Percentiles rank a stretch among this genome's conserved stretches.
phyloP scores from a whole-genome alignment of 805 yeast genomes.

The Yamadazyma scolyti region DNA sequence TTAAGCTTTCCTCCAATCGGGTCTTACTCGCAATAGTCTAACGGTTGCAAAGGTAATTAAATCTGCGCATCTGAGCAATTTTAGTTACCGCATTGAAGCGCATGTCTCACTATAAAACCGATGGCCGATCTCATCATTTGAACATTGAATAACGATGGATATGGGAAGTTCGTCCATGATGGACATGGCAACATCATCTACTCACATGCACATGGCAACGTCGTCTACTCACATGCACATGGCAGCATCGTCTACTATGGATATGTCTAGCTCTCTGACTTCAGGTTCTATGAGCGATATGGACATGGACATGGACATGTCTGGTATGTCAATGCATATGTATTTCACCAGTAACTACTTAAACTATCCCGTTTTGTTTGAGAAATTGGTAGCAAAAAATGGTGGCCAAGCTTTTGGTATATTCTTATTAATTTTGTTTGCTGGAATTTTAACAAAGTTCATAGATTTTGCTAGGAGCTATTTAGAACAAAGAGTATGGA shows the following conservation, averaged over 20 bases:
- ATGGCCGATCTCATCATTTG: too few species aligned
- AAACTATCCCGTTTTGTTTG: constrained; percentile 62
- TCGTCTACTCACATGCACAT: constrained; percentile 7
- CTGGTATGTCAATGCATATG: constrained; percentile 47
- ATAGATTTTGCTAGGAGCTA: constrained; percentile 57
- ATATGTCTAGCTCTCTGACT: constrained; percentile 7
- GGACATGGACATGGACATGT: constrained; percentile 13
- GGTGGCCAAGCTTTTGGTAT: constrained; percentile 72
- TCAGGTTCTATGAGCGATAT: constrained; percentile 4
- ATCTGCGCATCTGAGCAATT: constrained; percentile 6
- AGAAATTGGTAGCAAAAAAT: constrained; percentile 46
- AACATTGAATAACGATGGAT: too few species aligned
- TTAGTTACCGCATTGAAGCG: constrained; percentile 5
- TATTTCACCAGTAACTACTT: constrained; percentile 49
- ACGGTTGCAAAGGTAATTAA: too few species aligned
- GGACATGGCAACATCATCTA: constrained; percentile 1
- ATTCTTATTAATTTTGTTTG: constrained; percentile 55
- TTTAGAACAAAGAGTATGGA: constrained; percentile 63
- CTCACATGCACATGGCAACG: constrained; percentile 9
- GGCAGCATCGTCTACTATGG: constrained; percentile 9
- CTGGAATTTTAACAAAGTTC: constrained; percentile 59
- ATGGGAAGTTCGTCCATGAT: too few species aligned
- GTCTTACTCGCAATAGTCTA: too few species aligned
- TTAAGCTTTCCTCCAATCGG: too few species aligned
- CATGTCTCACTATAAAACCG: too few species aligned